Conservation (phyloP, 371 early-diverging fungal genomes). For the Mortierella sp. region DNA sequence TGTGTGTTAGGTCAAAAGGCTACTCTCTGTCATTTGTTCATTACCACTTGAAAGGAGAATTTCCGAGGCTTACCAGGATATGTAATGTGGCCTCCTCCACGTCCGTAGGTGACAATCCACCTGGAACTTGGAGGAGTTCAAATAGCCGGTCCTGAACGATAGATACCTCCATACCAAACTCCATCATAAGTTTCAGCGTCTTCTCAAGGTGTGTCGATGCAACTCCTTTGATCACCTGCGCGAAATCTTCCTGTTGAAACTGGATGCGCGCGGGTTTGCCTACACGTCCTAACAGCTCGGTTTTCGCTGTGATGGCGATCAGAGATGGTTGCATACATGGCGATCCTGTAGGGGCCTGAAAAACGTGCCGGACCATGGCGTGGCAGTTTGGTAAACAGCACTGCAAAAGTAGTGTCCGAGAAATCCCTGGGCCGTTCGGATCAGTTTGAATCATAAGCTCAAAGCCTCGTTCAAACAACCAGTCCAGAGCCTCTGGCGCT, state of each 20-base stretch:
- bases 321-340: background rate
- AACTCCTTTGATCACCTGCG: constrained; percentile 16
- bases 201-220: constrained; percentile 1
- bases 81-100: constrained; percentile 17
- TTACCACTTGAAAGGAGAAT: too few relatives aligned
- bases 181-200: constrained; percentile 10
- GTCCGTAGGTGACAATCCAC: constrained; percentile 17
- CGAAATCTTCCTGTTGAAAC: constrained; percentile 34
- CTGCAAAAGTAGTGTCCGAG: constrained; percentile 19
- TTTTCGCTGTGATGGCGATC: constrained; percentile 8
- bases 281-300: constrained; percentile 24
- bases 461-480: constrained; percentile 42
- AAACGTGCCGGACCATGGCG: constrained; percentile 40
- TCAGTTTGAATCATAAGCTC: constrained; percentile 8
- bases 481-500: constrained; percentile 21
- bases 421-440: constrained; percentile 8
- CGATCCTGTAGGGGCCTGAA: background rate
- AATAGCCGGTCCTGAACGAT: constrained; percentile 32
- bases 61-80: constrained; percentile 24
- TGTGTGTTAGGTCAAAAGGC: too few relatives aligned
- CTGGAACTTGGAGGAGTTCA: constrained; percentile 24
- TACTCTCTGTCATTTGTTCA: too few relatives aligned
- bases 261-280: constrained; percentile 24
- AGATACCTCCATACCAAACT: constrained; percentile 32
- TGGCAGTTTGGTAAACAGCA: constrained; percentile 43